Conservation (phyloP, 2,329 filamentous ascomycete species). For the Lizonia empirigonia region DNA sequence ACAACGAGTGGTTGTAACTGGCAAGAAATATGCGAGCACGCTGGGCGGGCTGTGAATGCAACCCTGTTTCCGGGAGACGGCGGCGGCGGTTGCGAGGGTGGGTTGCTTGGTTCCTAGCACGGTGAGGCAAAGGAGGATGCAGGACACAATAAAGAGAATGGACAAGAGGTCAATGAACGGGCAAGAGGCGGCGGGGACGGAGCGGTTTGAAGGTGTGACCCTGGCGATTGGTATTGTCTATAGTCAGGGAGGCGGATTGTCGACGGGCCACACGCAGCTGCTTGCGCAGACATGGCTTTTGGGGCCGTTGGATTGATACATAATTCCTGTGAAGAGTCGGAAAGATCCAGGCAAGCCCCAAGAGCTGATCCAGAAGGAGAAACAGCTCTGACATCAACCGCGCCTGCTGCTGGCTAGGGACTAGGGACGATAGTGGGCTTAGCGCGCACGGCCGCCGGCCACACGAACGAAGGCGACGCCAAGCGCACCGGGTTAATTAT, state of each 20-base stretch:
- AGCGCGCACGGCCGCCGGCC: conserved; percentile 14
- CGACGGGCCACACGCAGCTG: conserved; percentile 35
- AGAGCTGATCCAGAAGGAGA: conserved; percentile 49
- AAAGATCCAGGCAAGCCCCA: conserved; percentile 48
- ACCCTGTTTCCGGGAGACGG: conserved; percentile 32
- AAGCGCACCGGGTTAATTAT: conserved; percentile 29
- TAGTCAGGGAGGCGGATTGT: conserved; percentile 28
- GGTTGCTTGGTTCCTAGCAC: conserved; percentile 6
- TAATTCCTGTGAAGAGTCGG: conserved; percentile 47
- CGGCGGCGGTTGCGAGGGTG: conserved; percentile 21
- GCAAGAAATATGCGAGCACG: conserved; percentile 35
- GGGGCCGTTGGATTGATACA: conserved; percentile 49
- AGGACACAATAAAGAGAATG: conserved; percentile 28
- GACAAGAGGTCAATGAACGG: conserved; percentile 10
- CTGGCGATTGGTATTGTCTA: conserved; percentile 15
- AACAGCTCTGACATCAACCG: conserved; percentile 48
- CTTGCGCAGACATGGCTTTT: conserved; percentile 43
- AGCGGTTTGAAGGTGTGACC: conserved; percentile 6
- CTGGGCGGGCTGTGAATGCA: conserved; percentile 38
- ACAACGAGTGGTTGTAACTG: conserved; percentile 24
- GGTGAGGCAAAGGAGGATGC: conserved; percentile 26
- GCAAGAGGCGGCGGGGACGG: conserved; percentile 19
- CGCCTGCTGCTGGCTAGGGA: conserved; percentile 29
- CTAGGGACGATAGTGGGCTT: conserved; percentile 9
- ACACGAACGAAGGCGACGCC: conserved; percentile 18